Base-by-base conservation (phyloP, 1,139 yeast genomes). In the Sugiyamaella sp. region DNA sequence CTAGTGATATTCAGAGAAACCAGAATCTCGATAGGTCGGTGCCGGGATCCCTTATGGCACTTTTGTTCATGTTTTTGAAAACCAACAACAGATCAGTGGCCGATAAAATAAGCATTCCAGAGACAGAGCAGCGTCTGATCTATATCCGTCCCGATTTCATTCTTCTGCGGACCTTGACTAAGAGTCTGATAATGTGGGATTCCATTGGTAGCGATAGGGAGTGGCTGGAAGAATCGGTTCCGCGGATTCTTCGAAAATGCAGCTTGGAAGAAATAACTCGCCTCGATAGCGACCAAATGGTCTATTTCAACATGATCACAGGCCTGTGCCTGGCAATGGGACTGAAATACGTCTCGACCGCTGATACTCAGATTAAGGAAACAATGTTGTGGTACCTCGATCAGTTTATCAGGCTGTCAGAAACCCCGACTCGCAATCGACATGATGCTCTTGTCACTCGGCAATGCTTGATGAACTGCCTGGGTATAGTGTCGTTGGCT, bases 81-180 rank as follows among this genome's bases (percentile, higher is more conserved):
- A 84, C 96, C 0, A 81, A 80, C 49, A 82, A 88, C 64, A 55
- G 62, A 0, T 72, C 78, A 0, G 75, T 90, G 49, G 93, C 96
- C 0, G 69, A 71, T 20, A 86, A 85, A 61, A 68, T 89, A n/a
- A 73, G 74, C 19, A 75, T 85, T 2, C 96, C 96, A 0, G 73
- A 73, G 8, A 79, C 85, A 0, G 80, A 76, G 46, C 87, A 82
- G 59, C 70, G 82, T 35, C 70, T 86, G 35, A 90, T 85, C 61
- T 89, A 88, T 63, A 76, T 86, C 25, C 77, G 97, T 54, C 97
- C 99, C 0, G 97, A 90, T 65, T 69, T 88, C 33, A 71, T 89
- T 39, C 74, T 90, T 61, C 73, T 90, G 49, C 73, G 97, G 47
- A 81, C 86, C 45, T 71, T 90, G 44, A 85, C 89, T 0, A 77